These are phyloP conservation scores for Plasmodium adleri DNA, from an alignment of 169 alveolate species.

Conservation along the genomic window DNA sequence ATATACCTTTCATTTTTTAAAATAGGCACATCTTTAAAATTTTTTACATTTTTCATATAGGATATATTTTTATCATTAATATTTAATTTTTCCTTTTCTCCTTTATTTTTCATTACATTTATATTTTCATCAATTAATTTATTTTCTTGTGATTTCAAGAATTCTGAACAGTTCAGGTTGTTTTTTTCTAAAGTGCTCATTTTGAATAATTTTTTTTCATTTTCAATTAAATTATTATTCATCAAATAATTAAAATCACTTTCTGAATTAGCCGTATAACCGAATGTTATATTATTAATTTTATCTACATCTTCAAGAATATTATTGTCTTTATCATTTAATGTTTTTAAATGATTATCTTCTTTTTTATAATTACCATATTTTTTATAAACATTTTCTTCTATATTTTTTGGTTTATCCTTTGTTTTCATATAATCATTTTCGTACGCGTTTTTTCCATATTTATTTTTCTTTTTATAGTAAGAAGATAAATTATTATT, in stretches of 20 bases:
- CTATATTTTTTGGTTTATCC: constrained; percentile 17
- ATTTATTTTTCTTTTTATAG: constrained; percentile 28
- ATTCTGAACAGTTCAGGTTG: constrained; percentile 19
- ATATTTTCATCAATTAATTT: not conserved
- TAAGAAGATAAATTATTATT: constrained; percentile 9
- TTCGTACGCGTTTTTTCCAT: constrained; percentile 30
- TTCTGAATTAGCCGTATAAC: constrained; percentile 35
- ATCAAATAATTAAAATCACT: constrained; percentile 48
- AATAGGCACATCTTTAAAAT: too few species aligned
- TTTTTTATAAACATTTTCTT: not conserved
- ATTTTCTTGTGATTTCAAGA: constrained; percentile 4
- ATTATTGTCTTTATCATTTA: constrained; percentile 33
- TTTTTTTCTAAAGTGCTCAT: constrained; percentile 23
- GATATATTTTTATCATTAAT: not conserved
- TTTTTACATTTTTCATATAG: too few species aligned
- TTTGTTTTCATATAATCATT: constrained; percentile 38
- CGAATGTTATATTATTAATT: constrained; percentile 67
- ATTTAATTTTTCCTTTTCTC: constrained; percentile 18
- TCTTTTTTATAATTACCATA: constrained; percentile 12
- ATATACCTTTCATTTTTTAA: not conserved
- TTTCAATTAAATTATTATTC: constrained; percentile 71
- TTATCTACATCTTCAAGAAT: constrained; percentile 67
- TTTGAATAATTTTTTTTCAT: constrained; percentile 75
- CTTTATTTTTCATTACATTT: not conserved
- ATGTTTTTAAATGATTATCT: constrained; percentile 1